Evolutionary conservation across 177 flowering plant genomes (phyloP), one percentile per base, ranked within the genome.

Genomic region (Vitis hybrid): DNA sequence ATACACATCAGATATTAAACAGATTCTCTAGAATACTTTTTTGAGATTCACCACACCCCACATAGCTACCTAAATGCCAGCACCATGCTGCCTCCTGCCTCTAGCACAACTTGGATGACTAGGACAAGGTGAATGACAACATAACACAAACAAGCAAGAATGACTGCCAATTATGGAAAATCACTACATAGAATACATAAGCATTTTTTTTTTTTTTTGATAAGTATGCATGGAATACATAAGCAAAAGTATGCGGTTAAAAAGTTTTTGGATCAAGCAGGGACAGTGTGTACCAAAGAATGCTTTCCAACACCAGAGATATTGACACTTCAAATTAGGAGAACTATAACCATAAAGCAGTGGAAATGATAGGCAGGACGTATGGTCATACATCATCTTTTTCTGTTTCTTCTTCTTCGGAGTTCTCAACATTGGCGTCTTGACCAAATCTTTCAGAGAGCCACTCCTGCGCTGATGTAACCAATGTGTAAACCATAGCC

Each of bases 401-500:
- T 62, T 73, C 82, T 14, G 86, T 71, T 64, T 81, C 86, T 49
- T 83, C 88, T 64, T 81, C 88, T 78, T 77, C 89, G 11, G 54
- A 46, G 56, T 82, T 70, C 32, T 74, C 84, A 67, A 9, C 19
- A 30, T 56, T 76, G 65, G 69, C 71, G 64, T 87, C 86, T 78
- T 85, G 86, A 67, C 88, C 66, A 85, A 79, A 93, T 73, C 72
- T 84, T 82, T 88, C 97, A 65, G 77, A 74, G 60, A 95, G 77
- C 99, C 99, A 95, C 32, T 95, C 99, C 77, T 93, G 82, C 30
- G 93, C 94, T 70, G 97, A 85, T 72, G 96, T 68, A 51, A 87
- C 90, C 57, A 95, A 83, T 13, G 99, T 93, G 77, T 95, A 95
- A 14, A 95, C 70, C 99, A 93, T 95, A 68, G 99, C 96, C 98